Conservation (phyloP, 202 grass and related monocot species). For the Carex sylvatica region DNA sequence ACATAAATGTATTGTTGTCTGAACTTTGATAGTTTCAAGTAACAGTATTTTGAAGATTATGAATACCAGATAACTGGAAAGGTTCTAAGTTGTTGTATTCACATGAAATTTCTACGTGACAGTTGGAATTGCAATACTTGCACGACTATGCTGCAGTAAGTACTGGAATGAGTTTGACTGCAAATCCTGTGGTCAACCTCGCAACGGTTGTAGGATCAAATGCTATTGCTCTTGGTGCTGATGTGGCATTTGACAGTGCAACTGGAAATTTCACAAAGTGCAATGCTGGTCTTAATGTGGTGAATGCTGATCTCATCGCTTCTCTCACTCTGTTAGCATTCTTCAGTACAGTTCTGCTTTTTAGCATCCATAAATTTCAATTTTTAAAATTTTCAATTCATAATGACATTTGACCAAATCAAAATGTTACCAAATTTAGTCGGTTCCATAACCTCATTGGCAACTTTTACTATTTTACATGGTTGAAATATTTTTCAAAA, state of each 20-base stretch:
- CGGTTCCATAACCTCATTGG: not conserved
- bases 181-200: slow-evolving; percentile 64
- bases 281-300: slow-evolving; percentile 59
- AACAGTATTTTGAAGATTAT: not conserved
- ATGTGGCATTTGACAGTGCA: slow-evolving; percentile 60
- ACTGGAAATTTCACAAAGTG: slow-evolving; percentile 83
- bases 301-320: slow-evolving; percentile 54
- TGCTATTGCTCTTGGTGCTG: slow-evolving; percentile 48
- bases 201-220: slow-evolving; percentile 61
- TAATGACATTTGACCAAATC: not conserved
- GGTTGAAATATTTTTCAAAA: not conserved
- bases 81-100: not conserved
- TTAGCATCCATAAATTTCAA: not conserved
- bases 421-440: not conserved
- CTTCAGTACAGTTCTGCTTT: not conserved
- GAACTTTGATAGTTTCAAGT: not conserved
- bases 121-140: slow-evolving; percentile 79
- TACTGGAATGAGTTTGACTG: slow-evolving; percentile 56
- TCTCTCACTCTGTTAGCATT: slow-evolving; percentile 53
- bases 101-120: slow-evolving; percentile 8
- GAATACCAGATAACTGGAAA: not conserved
- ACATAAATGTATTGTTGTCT: not conserved
- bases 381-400: not conserved
- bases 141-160: slow-evolving; percentile 63
- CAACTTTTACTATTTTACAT: not conserved